These are phyloP conservation scores for Monilinia vaccinii-corymbosi DNA, from an alignment of 2,329 filamentous ascomycete species.

Conservation along the genomic window DNA sequence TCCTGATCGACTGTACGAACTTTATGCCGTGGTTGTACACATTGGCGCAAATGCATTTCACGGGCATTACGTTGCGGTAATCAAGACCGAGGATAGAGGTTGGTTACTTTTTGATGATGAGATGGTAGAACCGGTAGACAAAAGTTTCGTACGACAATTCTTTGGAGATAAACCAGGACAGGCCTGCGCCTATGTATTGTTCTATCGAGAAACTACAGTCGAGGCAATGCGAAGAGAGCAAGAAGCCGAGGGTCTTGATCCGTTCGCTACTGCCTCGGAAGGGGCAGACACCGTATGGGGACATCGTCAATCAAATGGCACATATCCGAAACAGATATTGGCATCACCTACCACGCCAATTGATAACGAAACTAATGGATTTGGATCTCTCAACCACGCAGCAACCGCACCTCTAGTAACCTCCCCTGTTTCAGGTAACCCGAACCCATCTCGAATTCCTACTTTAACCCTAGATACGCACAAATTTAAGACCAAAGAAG, in stretches of 20 bases:
- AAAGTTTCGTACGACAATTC: conserved; percentile 92
- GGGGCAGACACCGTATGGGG: conserved; percentile 47
- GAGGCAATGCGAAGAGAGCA: conserved; percentile 66
- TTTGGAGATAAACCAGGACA: conserved; percentile 88
- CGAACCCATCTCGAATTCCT: conserved; percentile 28
- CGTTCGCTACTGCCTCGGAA: conserved; percentile 51
- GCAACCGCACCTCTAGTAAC: conserved; percentile 47
- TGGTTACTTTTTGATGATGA: conserved; percentile 98
- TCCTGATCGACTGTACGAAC: conserved; percentile 85
- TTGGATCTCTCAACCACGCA: conserved; percentile 55
- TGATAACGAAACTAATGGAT: conserved; percentile 40
- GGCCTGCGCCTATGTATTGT: conserved; percentile 92
- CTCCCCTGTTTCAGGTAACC: conserved; percentile 17
- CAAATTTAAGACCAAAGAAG: conserved; percentile 44
- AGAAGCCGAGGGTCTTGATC: conserved; percentile 60
- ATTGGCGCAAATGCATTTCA: conserved; percentile 96
- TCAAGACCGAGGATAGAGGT: conserved; percentile 92
- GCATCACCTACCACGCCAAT: conserved; percentile 40
- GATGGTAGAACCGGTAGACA: conserved; percentile 96
- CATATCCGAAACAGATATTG: conserved; percentile 35
- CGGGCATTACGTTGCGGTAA: conserved; percentile 93
- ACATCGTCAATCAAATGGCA: conserved; percentile 37
- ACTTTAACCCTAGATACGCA: conserved; percentile 24
- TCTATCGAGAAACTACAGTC: conserved; percentile 85
- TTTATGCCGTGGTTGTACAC: conserved; percentile 95